Evolutionary conservation across 768 basidiomycete genomes (phyloP).

Genomic region (Suillus spraguei): DNA sequence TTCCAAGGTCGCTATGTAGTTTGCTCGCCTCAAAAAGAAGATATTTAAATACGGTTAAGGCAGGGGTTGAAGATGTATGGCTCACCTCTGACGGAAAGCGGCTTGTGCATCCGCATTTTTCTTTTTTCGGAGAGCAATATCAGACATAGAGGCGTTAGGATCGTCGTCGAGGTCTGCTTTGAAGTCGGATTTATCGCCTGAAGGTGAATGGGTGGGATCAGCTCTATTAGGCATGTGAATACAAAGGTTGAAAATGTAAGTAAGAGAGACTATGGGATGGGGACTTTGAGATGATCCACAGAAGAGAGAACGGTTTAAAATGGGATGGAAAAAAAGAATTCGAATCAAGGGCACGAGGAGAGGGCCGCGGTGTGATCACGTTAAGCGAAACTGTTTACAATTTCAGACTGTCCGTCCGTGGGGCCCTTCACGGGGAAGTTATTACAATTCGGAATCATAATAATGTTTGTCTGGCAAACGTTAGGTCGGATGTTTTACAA

Average conservation of each 20-base stretch:
- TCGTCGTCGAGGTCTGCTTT: slow-evolving; percentile 40
- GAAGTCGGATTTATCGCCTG: slow-evolving; percentile 40
- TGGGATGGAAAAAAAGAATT: slow-evolving; percentile 66
- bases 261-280: slow-evolving; percentile 1
- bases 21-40: slow-evolving; percentile 52
- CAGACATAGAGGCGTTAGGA: slow-evolving; percentile 49
- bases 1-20: slow-evolving; percentile 87
- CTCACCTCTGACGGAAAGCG: slow-evolving; percentile 69
- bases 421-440: slow-evolving; percentile 22
- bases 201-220: slow-evolving; percentile 28
- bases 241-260: neutral
- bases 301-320: slow-evolving; percentile 47
- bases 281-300: slow-evolving; percentile 25
- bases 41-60: slow-evolving; percentile 16
- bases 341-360: slow-evolving; percentile 71
- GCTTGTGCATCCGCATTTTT: slow-evolving; percentile 92
- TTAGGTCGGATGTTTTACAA: neutral
- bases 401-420: slow-evolving; percentile 33
- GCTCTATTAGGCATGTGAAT: slow-evolving; percentile 35
- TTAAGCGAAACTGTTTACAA: slow-evolving; percentile 42
- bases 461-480: slow-evolving; percentile 11
- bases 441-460: slow-evolving; percentile 16
- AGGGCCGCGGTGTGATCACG: slow-evolving; percentile 42
- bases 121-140: slow-evolving; percentile 78
- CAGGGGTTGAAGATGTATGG: slow-evolving; percentile 3